These are phyloP conservation scores for Backusella morwellensis DNA, from an alignment of 192 early-diverging fungal genomes.

Conservation along the genomic window DNA sequence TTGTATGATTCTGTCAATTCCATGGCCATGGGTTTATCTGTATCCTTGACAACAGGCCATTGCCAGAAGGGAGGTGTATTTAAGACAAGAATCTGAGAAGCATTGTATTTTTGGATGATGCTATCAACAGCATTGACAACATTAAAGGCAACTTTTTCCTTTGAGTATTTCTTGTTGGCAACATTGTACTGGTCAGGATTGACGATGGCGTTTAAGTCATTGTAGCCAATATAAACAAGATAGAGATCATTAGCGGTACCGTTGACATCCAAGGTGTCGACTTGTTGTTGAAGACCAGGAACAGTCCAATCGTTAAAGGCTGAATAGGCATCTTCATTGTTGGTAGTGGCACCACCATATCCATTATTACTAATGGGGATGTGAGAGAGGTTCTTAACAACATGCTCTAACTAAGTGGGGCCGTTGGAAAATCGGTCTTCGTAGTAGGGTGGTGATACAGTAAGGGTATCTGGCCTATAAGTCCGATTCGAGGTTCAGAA, in stretches of 20 bases:
- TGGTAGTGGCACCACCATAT: background rate
- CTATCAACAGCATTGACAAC: background rate
- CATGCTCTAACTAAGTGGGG: background rate
- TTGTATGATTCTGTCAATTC: constrained; percentile 21
- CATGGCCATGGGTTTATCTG: constrained; percentile 3
- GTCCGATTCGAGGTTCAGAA: too few species aligned
- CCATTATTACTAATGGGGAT: background rate
- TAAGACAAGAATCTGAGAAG: background rate
- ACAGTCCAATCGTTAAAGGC: background rate
- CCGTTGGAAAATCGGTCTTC: background rate
- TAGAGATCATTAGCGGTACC: background rate
- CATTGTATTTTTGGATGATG: background rate
- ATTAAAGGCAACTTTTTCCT: background rate
- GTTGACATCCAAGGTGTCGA: background rate
- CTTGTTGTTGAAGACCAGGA: background rate
- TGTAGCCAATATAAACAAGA: background rate
- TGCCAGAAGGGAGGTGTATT: background rate
- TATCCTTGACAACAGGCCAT: background rate
- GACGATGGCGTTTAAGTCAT: background rate
- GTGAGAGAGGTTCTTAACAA: background rate
- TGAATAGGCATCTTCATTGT: background rate
- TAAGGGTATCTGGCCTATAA: background rate
- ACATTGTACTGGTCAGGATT: background rate
- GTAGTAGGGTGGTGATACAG: background rate
- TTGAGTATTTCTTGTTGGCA: background rate